Evolutionary conservation across 106 monocot genomes (phyloP), one percentile per base, ranked within the genome.

Genomic region (Allium sativum): DNA sequence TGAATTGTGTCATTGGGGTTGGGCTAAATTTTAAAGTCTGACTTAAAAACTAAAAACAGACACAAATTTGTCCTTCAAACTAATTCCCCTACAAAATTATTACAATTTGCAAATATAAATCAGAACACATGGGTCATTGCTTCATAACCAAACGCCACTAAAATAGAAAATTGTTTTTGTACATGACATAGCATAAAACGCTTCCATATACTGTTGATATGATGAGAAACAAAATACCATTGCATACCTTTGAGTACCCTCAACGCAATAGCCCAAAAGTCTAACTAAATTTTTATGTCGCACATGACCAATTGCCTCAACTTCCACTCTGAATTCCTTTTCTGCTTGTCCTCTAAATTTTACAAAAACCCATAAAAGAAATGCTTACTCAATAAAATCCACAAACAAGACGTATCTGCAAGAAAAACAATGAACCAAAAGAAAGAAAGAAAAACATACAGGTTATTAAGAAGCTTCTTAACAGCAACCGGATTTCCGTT

Each of bases 241-340:
- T 2, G 48, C 54, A 61, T 17, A 92, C 92, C 93, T 85, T 66
- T 93, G 93, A 63, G 88, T 93, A 22, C 93, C 93, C 69, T 93
- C 93, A 18, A 93, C 73, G 61, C 93, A 93, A 68, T 93, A 93
- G 21, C 93, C 93, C 18, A 93, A 62, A 62, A 93, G 88, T 47
- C 93, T 81, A 65, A 93, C 93, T 55, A 93, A 75, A 59, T 93
- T 93, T 70, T 93, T 93, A 64, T 93, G 93, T 46, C 93, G 88
- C 43, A 93, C 93, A 71, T 93, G 88, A 59, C 93, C 93, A 68
- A 93, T 93, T 45, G 93, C 93, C 59, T 93, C 93, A 65, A 93
- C 93, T 76, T 93, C 93, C 10, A 88, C 93, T 66, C 93, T 77
- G 56, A 93, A 93, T 75, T 93, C 93, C 58, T 88, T 93, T 65